Conservation (phyloP, 805 yeast species). For the Monosporozyma solicola region DNA sequence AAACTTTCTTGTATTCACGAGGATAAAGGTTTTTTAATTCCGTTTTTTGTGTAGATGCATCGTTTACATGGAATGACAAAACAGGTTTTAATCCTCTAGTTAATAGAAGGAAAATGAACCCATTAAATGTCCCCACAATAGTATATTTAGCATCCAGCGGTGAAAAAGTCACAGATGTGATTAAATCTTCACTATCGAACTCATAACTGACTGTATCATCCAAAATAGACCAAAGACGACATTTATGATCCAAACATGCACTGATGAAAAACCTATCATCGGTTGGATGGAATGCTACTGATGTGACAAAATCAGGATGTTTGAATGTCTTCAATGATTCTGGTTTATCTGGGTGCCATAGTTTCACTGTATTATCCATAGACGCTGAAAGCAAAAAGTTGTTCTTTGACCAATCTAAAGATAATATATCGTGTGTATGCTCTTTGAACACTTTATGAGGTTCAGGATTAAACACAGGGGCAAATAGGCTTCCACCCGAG, state of each 20-base stretch:
- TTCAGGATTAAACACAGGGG: slow-evolving; percentile 67
- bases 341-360: slow-evolving; percentile 76
- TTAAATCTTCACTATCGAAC: slow-evolving; percentile 51
- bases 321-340: slow-evolving; percentile 54
- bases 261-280: slow-evolving; percentile 84
- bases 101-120: slow-evolving; percentile 51
- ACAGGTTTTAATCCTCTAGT: slow-evolving; percentile 51
- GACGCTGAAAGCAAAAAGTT: slow-evolving; percentile 72
- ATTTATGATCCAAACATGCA: slow-evolving; percentile 68
- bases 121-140: slow-evolving; percentile 71
- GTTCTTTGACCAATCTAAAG: slow-evolving; percentile 82
- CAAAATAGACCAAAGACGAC: slow-evolving; percentile 74
- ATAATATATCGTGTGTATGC: slow-evolving; percentile 63
- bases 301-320: slow-evolving; percentile 74
- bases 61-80: slow-evolving; percentile 39
- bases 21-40: not conserved
- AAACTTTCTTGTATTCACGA: slow-evolving; percentile 8
- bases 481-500: slow-evolving; percentile 31
- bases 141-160: slow-evolving; percentile 55
- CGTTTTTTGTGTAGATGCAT: slow-evolving; percentile 27
- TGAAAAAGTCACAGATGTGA: slow-evolving; percentile 69
- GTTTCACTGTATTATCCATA: slow-evolving; percentile 71
- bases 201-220: slow-evolving; percentile 58
- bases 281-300: slow-evolving; percentile 68
- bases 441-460: slow-evolving; percentile 59